Conservation (phyloP, 257 asterid genomes). For the Solanum chiquidenum region DNA sequence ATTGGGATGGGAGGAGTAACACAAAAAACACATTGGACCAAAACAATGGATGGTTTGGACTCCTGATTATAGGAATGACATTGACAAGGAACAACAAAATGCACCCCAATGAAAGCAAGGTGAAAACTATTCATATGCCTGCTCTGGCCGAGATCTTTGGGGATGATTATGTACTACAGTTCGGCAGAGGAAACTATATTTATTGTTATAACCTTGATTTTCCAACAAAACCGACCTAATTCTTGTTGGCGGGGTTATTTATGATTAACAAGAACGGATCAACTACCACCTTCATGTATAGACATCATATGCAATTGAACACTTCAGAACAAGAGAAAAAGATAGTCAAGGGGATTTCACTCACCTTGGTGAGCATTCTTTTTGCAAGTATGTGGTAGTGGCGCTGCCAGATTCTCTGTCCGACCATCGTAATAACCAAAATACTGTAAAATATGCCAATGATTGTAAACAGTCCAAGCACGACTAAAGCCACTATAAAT, state of each 20-base stretch:
- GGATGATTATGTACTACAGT: neutral
- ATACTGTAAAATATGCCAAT: constrained; percentile 86
- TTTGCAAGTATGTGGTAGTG: constrained; percentile 95
- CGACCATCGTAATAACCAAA: constrained; percentile 87
- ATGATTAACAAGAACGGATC: neutral
- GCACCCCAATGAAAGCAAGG: neutral
- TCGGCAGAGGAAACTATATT: neutral
- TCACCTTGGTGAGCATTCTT: constrained; percentile 89
- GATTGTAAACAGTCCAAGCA: constrained; percentile 74
- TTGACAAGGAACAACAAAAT: neutral
- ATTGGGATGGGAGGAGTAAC: neutral
- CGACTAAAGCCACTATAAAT: constrained; percentile 61
- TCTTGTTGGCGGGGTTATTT: neutral
- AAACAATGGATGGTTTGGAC: neutral
- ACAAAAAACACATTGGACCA: too few relatives aligned
- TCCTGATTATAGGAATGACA: neutral
- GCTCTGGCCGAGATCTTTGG: neutral
- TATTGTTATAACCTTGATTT: neutral
- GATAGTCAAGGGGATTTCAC: constrained; percentile 6
- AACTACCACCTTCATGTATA: neutral
- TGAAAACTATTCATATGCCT: neutral
- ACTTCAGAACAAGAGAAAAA: neutral
- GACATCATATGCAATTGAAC: neutral
- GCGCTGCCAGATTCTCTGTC: constrained; percentile 96
- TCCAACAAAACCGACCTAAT: neutral